These are phyloP conservation scores for Aspergillus vadensis DNA, from an alignment of 2,329 filamentous ascomycete species.

Conservation along the genomic window DNA sequence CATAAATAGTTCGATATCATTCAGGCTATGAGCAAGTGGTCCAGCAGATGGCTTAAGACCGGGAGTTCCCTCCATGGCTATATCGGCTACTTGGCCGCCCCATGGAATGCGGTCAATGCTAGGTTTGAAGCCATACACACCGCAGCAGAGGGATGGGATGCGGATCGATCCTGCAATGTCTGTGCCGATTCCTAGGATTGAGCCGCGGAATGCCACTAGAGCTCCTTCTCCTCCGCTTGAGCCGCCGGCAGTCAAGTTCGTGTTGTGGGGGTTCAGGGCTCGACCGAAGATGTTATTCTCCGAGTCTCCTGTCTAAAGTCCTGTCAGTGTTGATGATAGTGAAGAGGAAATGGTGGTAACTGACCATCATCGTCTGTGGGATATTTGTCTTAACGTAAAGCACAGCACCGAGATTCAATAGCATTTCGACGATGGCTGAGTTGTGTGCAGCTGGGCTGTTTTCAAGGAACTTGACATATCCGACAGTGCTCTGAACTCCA, in stretches of 20 bases:
- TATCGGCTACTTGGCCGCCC: slow-evolving; percentile 43
- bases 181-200: slow-evolving; percentile 61
- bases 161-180: slow-evolving; percentile 56
- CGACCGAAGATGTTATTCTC: slow-evolving; percentile 62
- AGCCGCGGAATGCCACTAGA: slow-evolving; percentile 59
- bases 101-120: slow-evolving; percentile 51
- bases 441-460: slow-evolving; percentile 56
- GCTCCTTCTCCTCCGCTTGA: slow-evolving; percentile 67
- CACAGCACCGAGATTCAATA: slow-evolving; percentile 63
- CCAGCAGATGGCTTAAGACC: slow-evolving; percentile 17
- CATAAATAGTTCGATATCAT: slow-evolving; percentile 37
- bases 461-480: slow-evolving; percentile 62
- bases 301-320: slow-evolving; percentile 45
- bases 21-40: slow-evolving; percentile 14
- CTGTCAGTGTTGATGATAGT: neutral
- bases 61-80: slow-evolving; percentile 10
- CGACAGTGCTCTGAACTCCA: slow-evolving; percentile 58
- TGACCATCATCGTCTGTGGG: slow-evolving; percentile 52
- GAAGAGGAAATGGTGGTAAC: neutral
- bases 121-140: slow-evolving; percentile 52
- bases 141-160: slow-evolving; percentile 52
- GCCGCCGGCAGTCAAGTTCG: slow-evolving; percentile 62
- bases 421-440: slow-evolving; percentile 57
- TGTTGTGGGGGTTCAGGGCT: slow-evolving; percentile 63
- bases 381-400: slow-evolving; percentile 70